These are phyloP conservation scores for Xylariaceae sp. DNA, from an alignment of 2,329 filamentous ascomycete genomes.

Conservation along the genomic window DNA sequence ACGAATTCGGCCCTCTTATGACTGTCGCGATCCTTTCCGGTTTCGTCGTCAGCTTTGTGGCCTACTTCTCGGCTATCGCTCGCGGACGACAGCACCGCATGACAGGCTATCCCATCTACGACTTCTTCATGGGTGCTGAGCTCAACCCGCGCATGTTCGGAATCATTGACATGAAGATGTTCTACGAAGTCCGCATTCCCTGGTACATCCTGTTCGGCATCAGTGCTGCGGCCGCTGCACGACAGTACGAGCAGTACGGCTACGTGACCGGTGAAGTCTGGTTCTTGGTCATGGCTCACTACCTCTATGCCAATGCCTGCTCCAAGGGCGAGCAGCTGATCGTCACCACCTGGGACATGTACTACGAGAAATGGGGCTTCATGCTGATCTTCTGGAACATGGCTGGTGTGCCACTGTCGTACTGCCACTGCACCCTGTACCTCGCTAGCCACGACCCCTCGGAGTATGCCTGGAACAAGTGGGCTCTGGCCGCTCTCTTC, in stretches of 20 bases:
- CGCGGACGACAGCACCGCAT: slow-evolving; percentile 87
- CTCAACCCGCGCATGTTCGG: slow-evolving; percentile 84
- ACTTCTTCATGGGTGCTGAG: slow-evolving; percentile 92
- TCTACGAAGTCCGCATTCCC: slow-evolving; percentile 85
- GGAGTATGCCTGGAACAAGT: slow-evolving; percentile 71
- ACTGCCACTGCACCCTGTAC: slow-evolving; percentile 91
- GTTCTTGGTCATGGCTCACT: slow-evolving; percentile 85
- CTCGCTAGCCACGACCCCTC: slow-evolving; percentile 76
- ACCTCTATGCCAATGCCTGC: slow-evolving; percentile 87
- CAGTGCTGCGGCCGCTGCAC: slow-evolving; percentile 67
- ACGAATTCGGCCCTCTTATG: slow-evolving; percentile 91
- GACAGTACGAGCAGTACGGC: slow-evolving; percentile 79
- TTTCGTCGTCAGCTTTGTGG: slow-evolving; percentile 74
- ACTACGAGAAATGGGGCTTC: slow-evolving; percentile 94
- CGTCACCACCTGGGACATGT: slow-evolving; percentile 90
- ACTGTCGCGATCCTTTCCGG: slow-evolving; percentile 90
- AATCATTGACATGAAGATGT: slow-evolving; percentile 92
- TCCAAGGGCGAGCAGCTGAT: slow-evolving; percentile 90
- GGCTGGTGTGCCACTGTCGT: slow-evolving; percentile 82
- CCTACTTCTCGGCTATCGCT: slow-evolving; percentile 77
- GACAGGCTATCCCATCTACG: slow-evolving; percentile 79
- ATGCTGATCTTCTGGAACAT: slow-evolving; percentile 99
- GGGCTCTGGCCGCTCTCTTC: slow-evolving; percentile 60
- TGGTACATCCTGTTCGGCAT: slow-evolving; percentile 88
- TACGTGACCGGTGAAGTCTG: slow-evolving; percentile 80